Conservation (phyloP, 441 rosid species). For the Kokia cookei region DNA sequence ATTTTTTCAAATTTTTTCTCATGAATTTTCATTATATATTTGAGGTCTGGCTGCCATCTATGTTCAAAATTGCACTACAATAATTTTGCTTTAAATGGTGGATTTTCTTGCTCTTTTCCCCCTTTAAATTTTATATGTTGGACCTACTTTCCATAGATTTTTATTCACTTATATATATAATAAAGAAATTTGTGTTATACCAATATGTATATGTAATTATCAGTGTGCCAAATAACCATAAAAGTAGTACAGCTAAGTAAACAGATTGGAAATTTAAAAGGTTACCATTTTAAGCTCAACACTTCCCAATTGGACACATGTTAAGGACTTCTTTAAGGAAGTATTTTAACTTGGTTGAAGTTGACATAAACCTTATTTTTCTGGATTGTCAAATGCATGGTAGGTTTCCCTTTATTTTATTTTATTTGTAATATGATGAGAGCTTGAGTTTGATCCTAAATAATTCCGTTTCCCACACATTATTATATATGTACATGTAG, state of each 20-base stretch:
- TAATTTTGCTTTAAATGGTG: constrained; percentile 6
- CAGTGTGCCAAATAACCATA: not conserved
- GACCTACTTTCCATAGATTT: not conserved
- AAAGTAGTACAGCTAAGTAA: constrained; percentile 1
- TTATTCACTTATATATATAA: not conserved
- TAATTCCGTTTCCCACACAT: too few relatives aligned
- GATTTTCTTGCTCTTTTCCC: not conserved
- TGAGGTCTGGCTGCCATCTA: not conserved
- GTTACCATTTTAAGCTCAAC: constrained; percentile 31
- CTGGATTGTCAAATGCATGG: constrained; percentile 18
- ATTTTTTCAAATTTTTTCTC: not conserved
- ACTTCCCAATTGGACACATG: constrained; percentile 30
- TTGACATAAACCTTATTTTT: constrained; percentile 43
- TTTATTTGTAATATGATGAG: too few relatives aligned
- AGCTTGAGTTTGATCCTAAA: too few relatives aligned
- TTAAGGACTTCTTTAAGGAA: constrained; percentile 1
- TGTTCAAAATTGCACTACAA: not conserved
- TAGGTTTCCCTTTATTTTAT: not conserved
- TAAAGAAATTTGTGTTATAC: too few relatives aligned
- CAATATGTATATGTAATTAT: not conserved
- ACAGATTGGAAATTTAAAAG: constrained; percentile 17
- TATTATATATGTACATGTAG: constrained; percentile 21
- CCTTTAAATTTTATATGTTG: not conserved
- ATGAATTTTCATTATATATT: not conserved
- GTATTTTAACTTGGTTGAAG: constrained; percentile 17